Percentiles rank a stretch among this genome's conserved stretches.
These are phyloP conservation scores for Houttuynia cordata DNA, from an alignment of 164 flowering plant genomes.

Conservation along the genomic window DNA sequence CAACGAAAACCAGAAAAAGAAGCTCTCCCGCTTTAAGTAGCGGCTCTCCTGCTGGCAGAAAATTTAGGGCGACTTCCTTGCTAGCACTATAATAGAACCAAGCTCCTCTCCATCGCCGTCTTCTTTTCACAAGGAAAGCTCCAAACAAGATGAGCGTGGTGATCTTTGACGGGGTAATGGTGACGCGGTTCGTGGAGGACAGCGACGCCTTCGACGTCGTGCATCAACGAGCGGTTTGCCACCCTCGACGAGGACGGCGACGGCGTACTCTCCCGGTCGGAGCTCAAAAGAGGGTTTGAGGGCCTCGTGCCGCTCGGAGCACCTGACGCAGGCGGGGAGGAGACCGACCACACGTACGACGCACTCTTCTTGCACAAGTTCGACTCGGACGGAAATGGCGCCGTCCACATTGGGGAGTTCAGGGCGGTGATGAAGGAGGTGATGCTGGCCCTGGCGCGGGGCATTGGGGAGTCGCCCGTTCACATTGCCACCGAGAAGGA, in stretches of 20 bases:
- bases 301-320: slow-evolving; percentile 10
- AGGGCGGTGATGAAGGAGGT: slow-evolving; percentile 31
- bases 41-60: neutral
- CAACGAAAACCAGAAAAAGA: neutral
- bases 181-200: slow-evolving; percentile 32
- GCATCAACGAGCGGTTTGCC: slow-evolving; percentile 24
- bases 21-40: neutral
- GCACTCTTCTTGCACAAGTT: slow-evolving; percentile 21
- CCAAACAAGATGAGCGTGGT: slow-evolving; percentile 24
- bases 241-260: slow-evolving; percentile 29
- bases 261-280: slow-evolving; percentile 28
- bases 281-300: slow-evolving; percentile 19
- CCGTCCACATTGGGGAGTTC: slow-evolving; percentile 28
- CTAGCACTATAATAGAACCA: no score
- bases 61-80: neutral
- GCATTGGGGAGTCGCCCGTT: slow-evolving; percentile 42
- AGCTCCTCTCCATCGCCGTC: neutral
- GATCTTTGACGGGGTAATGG: slow-evolving; percentile 22
- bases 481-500: slow-evolving; percentile 28
- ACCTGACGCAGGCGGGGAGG: slow-evolving; percentile 16
- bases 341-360: slow-evolving; percentile 7
- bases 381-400: slow-evolving; percentile 30
- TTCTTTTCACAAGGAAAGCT: neutral
- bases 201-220: slow-evolving; percentile 19
- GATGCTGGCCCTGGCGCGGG: slow-evolving; percentile 39